Evolutionary conservation across 345 rosid species (phyloP).

Genomic region (Rhodamnia argentea): DNA sequence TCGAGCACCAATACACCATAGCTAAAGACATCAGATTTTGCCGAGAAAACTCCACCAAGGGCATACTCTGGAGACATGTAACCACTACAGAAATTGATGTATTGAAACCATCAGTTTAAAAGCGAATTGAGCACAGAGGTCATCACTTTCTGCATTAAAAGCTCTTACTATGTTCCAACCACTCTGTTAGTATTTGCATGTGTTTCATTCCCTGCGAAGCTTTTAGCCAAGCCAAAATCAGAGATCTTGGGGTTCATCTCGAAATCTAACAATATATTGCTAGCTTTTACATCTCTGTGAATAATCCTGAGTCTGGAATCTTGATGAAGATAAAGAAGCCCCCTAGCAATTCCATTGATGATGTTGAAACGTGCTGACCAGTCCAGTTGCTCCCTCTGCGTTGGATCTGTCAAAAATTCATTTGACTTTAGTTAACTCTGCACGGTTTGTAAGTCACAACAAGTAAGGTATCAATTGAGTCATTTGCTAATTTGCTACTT

Average conservation of each 20-base stretch:
- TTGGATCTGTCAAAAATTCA: slow-evolving; percentile 7
- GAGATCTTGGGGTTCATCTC: slow-evolving; percentile 21
- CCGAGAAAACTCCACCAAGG: slow-evolving; percentile 23
- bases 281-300: slow-evolving; percentile 21
- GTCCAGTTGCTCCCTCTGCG: slow-evolving; percentile 9
- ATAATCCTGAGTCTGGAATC: slow-evolving; percentile 19
- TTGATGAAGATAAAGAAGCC: slow-evolving; percentile 18
- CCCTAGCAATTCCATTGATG: slow-evolving; percentile 16
- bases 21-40: slow-evolving; percentile 28
- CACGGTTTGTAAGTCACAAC: neutral
- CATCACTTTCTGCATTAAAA: neutral
- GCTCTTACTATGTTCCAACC: slow-evolving; percentile 21
- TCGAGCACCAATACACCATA: slow-evolving; percentile 28
- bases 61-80: slow-evolving; percentile 46
- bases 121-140: neutral
- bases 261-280: slow-evolving; percentile 13
- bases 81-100: slow-evolving; percentile 9
- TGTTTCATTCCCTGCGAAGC: slow-evolving; percentile 12
- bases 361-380: slow-evolving; percentile 11
- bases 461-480: neutral
- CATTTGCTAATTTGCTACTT: neutral
- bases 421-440: neutral
- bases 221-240: slow-evolving; percentile 17
- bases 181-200: slow-evolving; percentile 6
- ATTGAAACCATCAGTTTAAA: neutral